Conservation (phyloP, 306 rosid species). For the Cyamopsis tetragonoloba region DNA sequence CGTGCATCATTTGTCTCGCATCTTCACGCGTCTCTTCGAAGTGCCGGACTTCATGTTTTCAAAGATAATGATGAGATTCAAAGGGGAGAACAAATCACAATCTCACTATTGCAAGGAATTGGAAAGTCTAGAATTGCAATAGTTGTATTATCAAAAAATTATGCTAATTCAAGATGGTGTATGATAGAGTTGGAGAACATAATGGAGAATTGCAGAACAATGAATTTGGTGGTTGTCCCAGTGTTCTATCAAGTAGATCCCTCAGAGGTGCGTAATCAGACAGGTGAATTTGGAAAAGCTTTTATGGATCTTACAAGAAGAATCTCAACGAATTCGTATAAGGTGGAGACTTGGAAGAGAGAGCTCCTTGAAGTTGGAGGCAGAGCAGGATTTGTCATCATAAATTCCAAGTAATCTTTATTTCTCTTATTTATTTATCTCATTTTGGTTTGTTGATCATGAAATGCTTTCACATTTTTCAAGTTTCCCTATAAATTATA, state of each 20-base stretch:
- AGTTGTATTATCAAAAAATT: slow-evolving; percentile 4
- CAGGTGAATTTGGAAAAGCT: background rate
- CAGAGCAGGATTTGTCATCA: background rate
- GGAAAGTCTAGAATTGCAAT: background rate
- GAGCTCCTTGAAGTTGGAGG: background rate
- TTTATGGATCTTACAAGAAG: background rate
- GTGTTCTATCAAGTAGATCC: slow-evolving; percentile 9
- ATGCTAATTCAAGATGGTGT: too few species aligned
- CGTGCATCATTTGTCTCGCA: background rate
- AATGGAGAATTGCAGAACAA: background rate
- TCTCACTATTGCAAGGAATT: background rate
- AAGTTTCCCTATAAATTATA: too few species aligned
- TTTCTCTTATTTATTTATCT: too few species aligned
- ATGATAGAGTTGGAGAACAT: too few species aligned
- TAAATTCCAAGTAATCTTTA: slow-evolving; percentile 3
- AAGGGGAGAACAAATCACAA: slow-evolving; percentile 3
- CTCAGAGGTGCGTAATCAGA: background rate
- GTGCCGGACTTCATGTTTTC: background rate
- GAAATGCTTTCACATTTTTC: too few species aligned
- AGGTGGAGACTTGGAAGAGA: background rate
- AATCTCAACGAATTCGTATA: background rate
- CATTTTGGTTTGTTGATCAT: too few species aligned
- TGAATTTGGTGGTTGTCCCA: background rate
- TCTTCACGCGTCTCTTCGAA: background rate
- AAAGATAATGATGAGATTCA: background rate